Conservation (phyloP, 306 rosid genomes). For the Ormosia emarginata region DNA sequence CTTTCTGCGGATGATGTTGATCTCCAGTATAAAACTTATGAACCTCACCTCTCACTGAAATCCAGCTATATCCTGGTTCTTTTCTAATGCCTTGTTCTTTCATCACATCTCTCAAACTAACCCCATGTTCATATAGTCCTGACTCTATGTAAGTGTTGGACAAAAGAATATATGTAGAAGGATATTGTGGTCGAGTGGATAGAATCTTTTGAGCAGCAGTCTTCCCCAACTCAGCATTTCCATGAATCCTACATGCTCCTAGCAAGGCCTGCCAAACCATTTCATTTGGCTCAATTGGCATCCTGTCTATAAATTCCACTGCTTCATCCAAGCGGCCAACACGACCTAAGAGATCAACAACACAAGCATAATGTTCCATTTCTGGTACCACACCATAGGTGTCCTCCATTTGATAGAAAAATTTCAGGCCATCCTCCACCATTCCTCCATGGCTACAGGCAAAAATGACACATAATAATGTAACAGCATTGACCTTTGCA, state of each 20-base stretch:
- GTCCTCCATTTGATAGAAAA: conserved; percentile 51
- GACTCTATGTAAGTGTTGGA: conserved; percentile 59
- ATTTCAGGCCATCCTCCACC: conserved; percentile 63
- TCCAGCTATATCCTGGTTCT: conserved; percentile 73
- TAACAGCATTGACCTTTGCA: conserved; percentile 48
- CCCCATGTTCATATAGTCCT: conserved; percentile 49
- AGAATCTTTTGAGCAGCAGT: conserved; percentile 61
- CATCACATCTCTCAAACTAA: conserved; percentile 53
- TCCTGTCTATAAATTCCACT: conserved; percentile 52
- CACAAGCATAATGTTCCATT: conserved; percentile 74
- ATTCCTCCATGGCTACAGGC: conserved; percentile 78
- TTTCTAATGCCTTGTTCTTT: conserved; percentile 60
- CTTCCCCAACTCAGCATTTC: conserved; percentile 58
- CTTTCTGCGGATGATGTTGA: conserved; percentile 54
- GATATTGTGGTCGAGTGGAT: conserved; percentile 44
- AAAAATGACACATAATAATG: conserved; percentile 63
- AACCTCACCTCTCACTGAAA: conserved; percentile 52
- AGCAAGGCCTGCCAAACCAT: conserved; percentile 78
- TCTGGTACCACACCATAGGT: conserved; percentile 47
- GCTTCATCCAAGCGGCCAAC: conserved; percentile 57
- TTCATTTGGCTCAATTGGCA: conserved; percentile 58
- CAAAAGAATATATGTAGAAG: conserved; percentile 66
- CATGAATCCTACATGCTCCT: conserved; percentile 79
- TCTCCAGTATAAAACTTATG: conserved; percentile 70
- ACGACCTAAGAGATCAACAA: conserved; percentile 72